phyloP scores from a whole-genome alignment of 139 green algal species.

The Yamagishiella unicocca region DNA sequence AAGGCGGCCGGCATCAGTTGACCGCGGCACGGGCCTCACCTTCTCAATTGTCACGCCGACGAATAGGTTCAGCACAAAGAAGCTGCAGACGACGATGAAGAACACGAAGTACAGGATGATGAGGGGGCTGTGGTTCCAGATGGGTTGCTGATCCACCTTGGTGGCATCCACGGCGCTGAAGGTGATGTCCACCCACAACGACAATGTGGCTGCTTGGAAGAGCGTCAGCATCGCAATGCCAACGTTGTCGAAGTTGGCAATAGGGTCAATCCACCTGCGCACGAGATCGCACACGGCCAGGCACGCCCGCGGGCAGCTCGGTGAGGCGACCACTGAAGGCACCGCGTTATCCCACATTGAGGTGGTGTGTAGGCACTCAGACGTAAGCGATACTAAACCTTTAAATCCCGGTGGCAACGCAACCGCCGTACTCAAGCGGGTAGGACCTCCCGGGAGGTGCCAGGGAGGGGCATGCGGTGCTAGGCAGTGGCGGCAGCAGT shows the following conservation, averaged over 20 bases:
- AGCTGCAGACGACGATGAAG: slow-evolving; percentile 65
- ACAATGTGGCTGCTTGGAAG: slow-evolving; percentile 59
- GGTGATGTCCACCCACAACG: slow-evolving; percentile 72
- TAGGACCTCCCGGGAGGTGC: no score
- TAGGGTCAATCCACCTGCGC: slow-evolving; percentile 55
- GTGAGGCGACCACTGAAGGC: no score
- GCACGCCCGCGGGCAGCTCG: no score
- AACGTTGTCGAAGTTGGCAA: slow-evolving; percentile 82
- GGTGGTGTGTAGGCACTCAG: no score
- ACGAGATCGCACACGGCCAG: neutral
- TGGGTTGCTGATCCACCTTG: slow-evolving; percentile 68
- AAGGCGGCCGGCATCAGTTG: neutral
- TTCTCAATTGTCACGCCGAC: slow-evolving; percentile 50
- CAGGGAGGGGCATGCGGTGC: no score
- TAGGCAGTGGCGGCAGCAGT: no score
- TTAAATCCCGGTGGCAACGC: no score
- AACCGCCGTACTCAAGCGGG: no score
- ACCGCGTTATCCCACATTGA: no score
- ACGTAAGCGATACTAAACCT: no score
- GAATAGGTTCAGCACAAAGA: slow-evolving; percentile 67
- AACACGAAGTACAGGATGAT: slow-evolving; percentile 67
- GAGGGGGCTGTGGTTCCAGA: slow-evolving; percentile 55
- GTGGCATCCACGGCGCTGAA: slow-evolving; percentile 68
- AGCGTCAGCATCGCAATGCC: slow-evolving; percentile 67
- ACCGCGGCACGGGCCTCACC: slow-evolving; percentile 4